These are phyloP conservation scores for Globisporangium canariense DNA, from an alignment of 352 stramenopile genomes.

Conservation along the genomic window DNA sequence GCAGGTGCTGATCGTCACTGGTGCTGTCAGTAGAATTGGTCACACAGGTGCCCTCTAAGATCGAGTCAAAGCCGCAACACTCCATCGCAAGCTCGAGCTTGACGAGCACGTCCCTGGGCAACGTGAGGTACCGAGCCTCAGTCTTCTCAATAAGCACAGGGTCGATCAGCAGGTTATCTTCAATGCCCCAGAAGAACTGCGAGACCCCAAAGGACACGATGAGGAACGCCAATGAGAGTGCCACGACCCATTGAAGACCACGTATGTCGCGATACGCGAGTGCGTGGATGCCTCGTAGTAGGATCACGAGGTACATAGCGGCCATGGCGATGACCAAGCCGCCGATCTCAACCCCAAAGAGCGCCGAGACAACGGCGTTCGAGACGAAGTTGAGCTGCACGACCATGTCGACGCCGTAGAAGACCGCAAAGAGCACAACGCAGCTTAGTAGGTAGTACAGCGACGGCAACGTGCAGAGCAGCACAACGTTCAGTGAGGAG, in stretches of 20 bases:
- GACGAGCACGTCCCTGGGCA: conserved; percentile 23
- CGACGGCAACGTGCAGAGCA: conserved; percentile 41
- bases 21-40: not conserved
- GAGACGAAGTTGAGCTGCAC: conserved; percentile 33
- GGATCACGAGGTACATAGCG: conserved; percentile 24
- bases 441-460: conserved; percentile 31
- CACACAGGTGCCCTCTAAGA: conserved; percentile 31
- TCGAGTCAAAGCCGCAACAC: conserved; percentile 43
- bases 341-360: conserved; percentile 46
- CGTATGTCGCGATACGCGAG: conserved; percentile 29
- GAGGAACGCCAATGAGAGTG: conserved; percentile 28
- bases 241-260: conserved; percentile 31
- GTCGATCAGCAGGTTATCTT: conserved; percentile 33
- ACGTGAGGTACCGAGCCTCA: conserved; percentile 26
- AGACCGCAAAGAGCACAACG: conserved; percentile 18
- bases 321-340: conserved; percentile 15
- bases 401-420: conserved; percentile 44
- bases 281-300: conserved; percentile 25
- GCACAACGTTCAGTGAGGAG: conserved; percentile 24
- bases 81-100: conserved; percentile 38
- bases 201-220: conserved; percentile 25
- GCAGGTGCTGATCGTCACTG: not conserved
- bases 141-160: conserved; percentile 29
- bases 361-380: conserved; percentile 25
- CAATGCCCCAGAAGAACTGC: conserved; percentile 29